Base-by-base conservation (phyloP, 2,329 filamentous ascomycete species). In the Colletotrichum viniferum region DNA sequence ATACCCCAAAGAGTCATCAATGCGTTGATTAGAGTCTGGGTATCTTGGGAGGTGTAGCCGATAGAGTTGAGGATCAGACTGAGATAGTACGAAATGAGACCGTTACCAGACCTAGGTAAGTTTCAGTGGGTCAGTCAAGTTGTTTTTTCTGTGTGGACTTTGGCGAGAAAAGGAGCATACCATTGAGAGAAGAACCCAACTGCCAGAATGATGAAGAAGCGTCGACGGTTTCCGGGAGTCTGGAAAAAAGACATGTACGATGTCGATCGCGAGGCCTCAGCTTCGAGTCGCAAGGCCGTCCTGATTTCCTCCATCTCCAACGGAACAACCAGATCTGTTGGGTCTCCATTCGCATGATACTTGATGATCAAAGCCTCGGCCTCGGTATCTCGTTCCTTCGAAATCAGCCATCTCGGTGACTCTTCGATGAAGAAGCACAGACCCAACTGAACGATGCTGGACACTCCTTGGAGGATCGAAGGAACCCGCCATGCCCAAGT, bases 261-360 rank as follows among this genome's bases (percentile, higher is more conserved):
- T 0, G 77, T 77, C 8, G 74, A 73, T 16, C 73, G 58, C 7
- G 68, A 48, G 3, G 70, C 74, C 63, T 78, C 77, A 13, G 62
- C 69, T 62, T 74, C 77, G 8, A 78, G 56, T 21, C 65, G 14
- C 62, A 78, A 48, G 18, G 77, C 77, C 14, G 67, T 52, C 12
- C 67, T 18, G 7, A 78, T 78, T 43, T 78, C 77, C 30, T 74
- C 72, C 67, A 77, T 75, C 48, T 75, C 74, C 28, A 77, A 26
- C 62, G 87, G 85, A 21, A 92, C 89, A 16, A 92, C 86, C 10
- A 86, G 81, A 1, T 88, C 90, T 38, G 85, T 81, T 4, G 79
- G 78, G 73, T 89, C 83, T 3, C 88, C 90, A 78, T 90, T 89
- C 14, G 88, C 88, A 77, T 90, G 87, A 78, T 88, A 89, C 73